Percentiles rank a stretch among this genome's conserved stretches.
phyloP scores from a whole-genome alignment of 306 rosid genomes.

The Prunus salicina region DNA sequence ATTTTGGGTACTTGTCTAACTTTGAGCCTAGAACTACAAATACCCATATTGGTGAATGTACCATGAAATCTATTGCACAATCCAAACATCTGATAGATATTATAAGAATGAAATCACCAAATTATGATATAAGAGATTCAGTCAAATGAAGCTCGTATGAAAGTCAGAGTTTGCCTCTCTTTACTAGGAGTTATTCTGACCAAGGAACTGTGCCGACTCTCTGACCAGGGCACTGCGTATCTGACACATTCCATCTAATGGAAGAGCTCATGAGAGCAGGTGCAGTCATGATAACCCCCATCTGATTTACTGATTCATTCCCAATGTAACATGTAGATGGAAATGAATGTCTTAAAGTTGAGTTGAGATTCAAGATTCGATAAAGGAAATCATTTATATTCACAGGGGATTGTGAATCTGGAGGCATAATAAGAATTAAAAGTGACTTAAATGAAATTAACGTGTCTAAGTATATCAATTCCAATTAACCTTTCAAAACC shows the following conservation, averaged over 20 bases:
- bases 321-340: neutral
- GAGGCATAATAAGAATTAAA: neutral
- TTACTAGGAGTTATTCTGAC: neutral
- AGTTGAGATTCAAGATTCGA: neutral
- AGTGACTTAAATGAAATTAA: neutral
- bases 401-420: neutral
- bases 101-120: slow-evolving; percentile 1
- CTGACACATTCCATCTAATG: neutral
- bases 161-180: neutral
- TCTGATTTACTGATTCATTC: neutral
- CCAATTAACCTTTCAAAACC: neutral
- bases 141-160: neutral
- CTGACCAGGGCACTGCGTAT: neutral
- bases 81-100: neutral
- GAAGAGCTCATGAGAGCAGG: neutral
- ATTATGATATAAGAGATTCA: neutral
- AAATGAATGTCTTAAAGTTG: neutral
- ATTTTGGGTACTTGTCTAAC: neutral
- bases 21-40: neutral
- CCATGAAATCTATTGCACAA: neutral
- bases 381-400: neutral
- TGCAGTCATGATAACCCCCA: neutral
- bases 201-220: neutral
- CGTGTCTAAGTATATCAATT: neutral
- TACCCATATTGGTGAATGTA: neutral